A percentile compares a stretch with the other conserved stretches of the same genome.
Conservation (phyloP, 2,329 filamentous ascomycete genomes). For the Fonsecaea pugnacius region DNA sequence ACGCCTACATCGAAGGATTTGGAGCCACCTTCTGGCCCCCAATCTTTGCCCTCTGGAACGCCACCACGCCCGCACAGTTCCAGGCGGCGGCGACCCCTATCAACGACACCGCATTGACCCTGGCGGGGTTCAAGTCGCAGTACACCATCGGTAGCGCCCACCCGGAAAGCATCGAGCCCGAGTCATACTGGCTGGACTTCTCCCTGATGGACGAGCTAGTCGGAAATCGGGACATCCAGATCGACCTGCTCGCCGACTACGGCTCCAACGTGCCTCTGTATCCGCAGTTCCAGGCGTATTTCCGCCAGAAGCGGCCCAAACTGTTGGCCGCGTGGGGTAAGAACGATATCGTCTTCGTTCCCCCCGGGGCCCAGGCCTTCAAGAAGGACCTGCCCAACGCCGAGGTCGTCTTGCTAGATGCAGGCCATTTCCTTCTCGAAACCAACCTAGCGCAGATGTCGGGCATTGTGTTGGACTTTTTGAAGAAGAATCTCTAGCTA, state of each 20-base stretch:
- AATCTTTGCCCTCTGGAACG: constrained; percentile 39
- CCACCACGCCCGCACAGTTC: constrained; percentile 39
- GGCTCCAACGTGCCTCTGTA: constrained; percentile 58
- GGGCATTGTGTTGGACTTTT: constrained; percentile 42
- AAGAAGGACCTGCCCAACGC: constrained; percentile 54
- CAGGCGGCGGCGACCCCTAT: constrained; percentile 48
- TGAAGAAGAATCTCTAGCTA: constrained; percentile 32
- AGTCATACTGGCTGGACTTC: constrained; percentile 56
- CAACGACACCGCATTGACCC: constrained; percentile 45
- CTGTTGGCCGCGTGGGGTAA: constrained; percentile 63
- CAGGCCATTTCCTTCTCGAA: constrained; percentile 60
- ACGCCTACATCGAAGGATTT: constrained; percentile 64
- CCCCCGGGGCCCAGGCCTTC: constrained; percentile 59
- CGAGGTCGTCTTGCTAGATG: constrained; percentile 57
- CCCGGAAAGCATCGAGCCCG: constrained; percentile 22
- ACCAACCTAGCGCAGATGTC: constrained; percentile 46
- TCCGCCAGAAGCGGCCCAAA: constrained; percentile 55
- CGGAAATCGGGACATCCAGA: constrained; percentile 57
- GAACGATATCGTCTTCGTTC: constrained; percentile 54
- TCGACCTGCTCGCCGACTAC: constrained; percentile 63
- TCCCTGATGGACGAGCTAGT: constrained; percentile 53
- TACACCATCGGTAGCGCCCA: constrained; percentile 36
- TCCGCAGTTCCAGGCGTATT: constrained; percentile 59
- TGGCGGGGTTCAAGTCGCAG: constrained; percentile 44
- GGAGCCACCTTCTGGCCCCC: constrained; percentile 56